phyloP scores from a whole-genome alignment of 169 alveolate species.

The Theileria luwenshuni region DNA sequence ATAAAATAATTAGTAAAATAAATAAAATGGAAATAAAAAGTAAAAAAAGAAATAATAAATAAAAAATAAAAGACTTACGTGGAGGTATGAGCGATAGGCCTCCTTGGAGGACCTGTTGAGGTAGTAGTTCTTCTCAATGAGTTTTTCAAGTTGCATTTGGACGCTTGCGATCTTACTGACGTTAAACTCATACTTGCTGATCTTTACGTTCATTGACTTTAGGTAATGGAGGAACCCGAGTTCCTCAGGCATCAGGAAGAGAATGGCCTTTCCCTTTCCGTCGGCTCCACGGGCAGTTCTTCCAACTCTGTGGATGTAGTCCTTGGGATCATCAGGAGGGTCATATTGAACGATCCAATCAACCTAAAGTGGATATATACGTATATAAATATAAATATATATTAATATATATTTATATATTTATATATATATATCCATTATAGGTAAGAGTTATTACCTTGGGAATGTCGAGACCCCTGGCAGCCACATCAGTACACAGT shows the following conservation, averaged over 20 bases:
- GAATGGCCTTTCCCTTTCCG: constrained; percentile 94
- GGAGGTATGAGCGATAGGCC: constrained; percentile 94
- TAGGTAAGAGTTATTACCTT: constrained; percentile 65
- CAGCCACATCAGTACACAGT: constrained; percentile 99
- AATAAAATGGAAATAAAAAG: neutral
- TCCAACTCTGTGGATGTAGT: constrained; percentile 99
- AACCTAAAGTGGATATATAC: constrained; percentile 72
- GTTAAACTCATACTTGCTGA: constrained; percentile 97
- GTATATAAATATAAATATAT: no score
- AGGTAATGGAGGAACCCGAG: constrained; percentile 91
- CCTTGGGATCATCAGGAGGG: constrained; percentile 99
- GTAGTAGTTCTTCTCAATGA: constrained; percentile 95
- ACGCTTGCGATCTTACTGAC: constrained; percentile 94
- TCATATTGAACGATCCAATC: constrained; percentile 99
- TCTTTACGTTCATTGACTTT: constrained; percentile 88
- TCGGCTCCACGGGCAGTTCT: constrained; percentile 98
- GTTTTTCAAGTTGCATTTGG: constrained; percentile 94
- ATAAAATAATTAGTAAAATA: neutral
- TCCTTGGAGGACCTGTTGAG: constrained; percentile 95
- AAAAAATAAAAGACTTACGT: constrained; percentile 60
- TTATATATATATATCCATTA: no score
- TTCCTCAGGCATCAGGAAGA: constrained; percentile 97
- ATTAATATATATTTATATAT: neutral
- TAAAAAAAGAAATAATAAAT: neutral
- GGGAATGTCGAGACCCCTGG: constrained; percentile 99